Conservation (phyloP, 768 basidiomycete genomes). For the Hemileccinum rubropunctum region DNA sequence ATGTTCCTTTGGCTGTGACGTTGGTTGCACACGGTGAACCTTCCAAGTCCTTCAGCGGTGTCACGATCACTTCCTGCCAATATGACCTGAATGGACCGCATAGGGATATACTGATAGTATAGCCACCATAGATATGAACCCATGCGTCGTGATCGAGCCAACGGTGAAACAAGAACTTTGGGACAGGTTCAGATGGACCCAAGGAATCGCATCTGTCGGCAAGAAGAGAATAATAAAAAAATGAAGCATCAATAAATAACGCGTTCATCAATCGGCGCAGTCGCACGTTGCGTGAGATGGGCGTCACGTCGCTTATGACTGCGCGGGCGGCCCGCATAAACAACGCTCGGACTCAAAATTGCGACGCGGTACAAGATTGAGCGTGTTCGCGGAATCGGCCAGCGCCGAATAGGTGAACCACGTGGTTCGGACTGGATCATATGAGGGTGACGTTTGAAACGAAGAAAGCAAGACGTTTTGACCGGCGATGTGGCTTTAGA, state of each 20-base stretch:
- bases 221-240: neutral
- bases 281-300: slow-evolving; percentile 15
- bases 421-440: slow-evolving; percentile 8
- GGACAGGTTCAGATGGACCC: slow-evolving; percentile 1
- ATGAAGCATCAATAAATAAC: neutral
- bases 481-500: slow-evolving; percentile 16
- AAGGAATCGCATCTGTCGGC: neutral
- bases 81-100: slow-evolving; percentile 7
- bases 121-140: slow-evolving; percentile 12
- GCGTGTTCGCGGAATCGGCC: neutral
- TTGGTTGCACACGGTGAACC: neutral
- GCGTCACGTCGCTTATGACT: slow-evolving; percentile 9
- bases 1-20: neutral
- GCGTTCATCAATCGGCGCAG: slow-evolving; percentile 17
- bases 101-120: slow-evolving; percentile 11
- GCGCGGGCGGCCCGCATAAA: slow-evolving; percentile 7
- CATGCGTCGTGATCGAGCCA: neutral
- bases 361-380: neutral
- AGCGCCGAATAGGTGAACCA: neutral
- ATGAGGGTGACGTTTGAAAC: neutral
- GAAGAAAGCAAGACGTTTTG: neutral
- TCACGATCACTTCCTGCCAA: slow-evolving; percentile 16
- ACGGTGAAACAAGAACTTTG: neutral
- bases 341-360: slow-evolving; percentile 3
- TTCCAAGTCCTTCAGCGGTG: too few relatives aligned